Evolutionary conservation across 2,329 filamentous ascomycete genomes (phyloP), one percentile per base, ranked within the genome.

Genomic region (Sclerotinia borealis): DNA sequence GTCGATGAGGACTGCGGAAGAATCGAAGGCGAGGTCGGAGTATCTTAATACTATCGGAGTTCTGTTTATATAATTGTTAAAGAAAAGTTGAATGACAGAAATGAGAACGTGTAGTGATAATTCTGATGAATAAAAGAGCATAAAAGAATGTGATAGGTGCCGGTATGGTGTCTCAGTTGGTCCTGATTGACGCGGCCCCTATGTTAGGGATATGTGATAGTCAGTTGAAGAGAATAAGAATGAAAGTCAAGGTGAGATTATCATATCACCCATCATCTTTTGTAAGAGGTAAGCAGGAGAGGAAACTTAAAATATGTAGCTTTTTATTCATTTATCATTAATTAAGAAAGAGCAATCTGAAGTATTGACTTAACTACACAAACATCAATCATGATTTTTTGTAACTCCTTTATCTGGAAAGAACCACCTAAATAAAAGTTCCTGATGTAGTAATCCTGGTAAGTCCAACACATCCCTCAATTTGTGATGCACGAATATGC

Each of bases 251-350:
- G 5, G n/a, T 41, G 27, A 29, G 27, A n/a, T 29, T 22, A 27
- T 60, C 4, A 47, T 19, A 13, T 27, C n/a, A 19, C 11, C 11
- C 37, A n/a, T 4, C 39, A 41, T 7, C 39, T 37, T 34, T 27
- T 29, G 17, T 11, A 9, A 15, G 13, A 22, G 36, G 47, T 22
- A 60, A n/a, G 25, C 17, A 22, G 31, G 36, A 52, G 13, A 10
- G 11, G 25, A 29, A 52, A 39, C 7, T 34, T 25, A 2, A 41
- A 56, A 62, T 34, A 56, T 9, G 27, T 36, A 55, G 8, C 41
- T 34, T 62, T 55, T 54, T 55, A 45, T 61, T 61, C 59, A 61
- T 61, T 61, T 45, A 31, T 61, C 59, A 29, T 61, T 61, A 61
- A 55, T 36, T 61, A 61, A 52, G 58, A 45, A 61, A 43, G 49